Conservation (phyloP, 768 basidiomycete genomes). For the Trichaptum fuscoviolaceum region DNA sequence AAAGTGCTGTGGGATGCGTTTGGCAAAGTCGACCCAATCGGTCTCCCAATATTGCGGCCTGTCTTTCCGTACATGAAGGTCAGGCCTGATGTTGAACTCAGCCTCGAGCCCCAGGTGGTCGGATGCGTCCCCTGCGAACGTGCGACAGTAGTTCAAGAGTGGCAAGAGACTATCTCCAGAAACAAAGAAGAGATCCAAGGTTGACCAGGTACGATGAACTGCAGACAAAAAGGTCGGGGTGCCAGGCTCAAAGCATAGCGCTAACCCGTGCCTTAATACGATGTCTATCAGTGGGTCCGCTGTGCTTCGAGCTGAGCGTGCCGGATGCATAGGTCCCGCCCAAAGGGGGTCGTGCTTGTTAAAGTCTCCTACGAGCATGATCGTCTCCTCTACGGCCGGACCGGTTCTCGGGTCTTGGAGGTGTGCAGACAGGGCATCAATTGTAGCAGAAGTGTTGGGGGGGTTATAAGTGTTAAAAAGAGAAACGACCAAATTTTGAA, state of each 20-base stretch:
- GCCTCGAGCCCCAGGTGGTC: slow-evolving; percentile 3
- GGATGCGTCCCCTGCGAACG: no score
- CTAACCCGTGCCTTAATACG: not conserved
- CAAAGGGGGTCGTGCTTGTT: slow-evolving; percentile 7
- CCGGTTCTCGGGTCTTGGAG: no score
- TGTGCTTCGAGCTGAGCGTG: not conserved
- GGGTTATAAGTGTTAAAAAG: no score
- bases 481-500: no score
- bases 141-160: no score
- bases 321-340: not conserved
- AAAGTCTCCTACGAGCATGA: no score
- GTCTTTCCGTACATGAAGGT: not conserved
- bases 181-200: slow-evolving; percentile 1
- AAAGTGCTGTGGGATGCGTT: not conserved
- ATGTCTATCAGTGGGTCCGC: not conserved
- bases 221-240: not conserved
- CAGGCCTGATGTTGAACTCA: not conserved
- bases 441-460: no score
- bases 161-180: no score
- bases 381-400: no score
- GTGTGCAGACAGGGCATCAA: no score
- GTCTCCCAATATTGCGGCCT: not conserved
- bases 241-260: not conserved
- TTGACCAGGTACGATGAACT: not conserved
- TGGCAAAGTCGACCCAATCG: not conserved